These are phyloP conservation scores for Podospora tetraspora DNA, from an alignment of 495 filamentous ascomycete genomes.

Conservation along the genomic window DNA sequence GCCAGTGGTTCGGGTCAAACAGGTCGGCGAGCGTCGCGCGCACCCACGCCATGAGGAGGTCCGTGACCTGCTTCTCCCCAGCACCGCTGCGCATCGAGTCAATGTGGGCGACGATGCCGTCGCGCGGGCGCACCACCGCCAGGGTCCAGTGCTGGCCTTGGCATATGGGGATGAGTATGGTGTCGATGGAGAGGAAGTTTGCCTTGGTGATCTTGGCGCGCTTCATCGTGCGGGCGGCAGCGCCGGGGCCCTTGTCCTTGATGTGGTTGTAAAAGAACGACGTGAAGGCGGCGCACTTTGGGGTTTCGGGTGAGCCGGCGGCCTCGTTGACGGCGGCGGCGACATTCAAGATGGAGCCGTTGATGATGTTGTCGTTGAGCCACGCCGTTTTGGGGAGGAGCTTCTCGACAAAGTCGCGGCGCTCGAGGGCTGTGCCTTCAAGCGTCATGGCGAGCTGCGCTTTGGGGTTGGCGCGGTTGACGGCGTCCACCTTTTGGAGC, in stretches of 20 bases:
- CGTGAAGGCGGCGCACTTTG: constrained; percentile 64
- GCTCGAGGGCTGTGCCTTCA: constrained; percentile 52
- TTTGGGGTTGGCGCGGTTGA: constrained; percentile 7
- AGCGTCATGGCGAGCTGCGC: constrained; percentile 38
- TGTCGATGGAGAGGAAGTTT: constrained; percentile 41
- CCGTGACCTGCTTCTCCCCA: constrained; percentile 15
- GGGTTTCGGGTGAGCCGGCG: constrained; percentile 44
- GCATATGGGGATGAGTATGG: constrained; percentile 45
- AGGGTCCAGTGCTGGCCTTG: constrained; percentile 56
- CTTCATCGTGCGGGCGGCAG: constrained; percentile 28
- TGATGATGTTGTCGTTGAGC: constrained; percentile 83
- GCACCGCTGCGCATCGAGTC: constrained; percentile 56
- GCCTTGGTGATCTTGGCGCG: constrained; percentile 28
- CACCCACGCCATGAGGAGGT: constrained; percentile 48
- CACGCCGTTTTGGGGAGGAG: constrained; percentile 52
- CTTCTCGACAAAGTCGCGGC: constrained; percentile 55
- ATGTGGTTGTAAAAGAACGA: constrained; percentile 66
- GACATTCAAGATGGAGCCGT: constrained; percentile 57
- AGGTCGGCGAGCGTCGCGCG: constrained; percentile 49
- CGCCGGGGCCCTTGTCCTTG: constrained; percentile 42
- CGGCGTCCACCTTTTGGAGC: constrained; percentile 12
- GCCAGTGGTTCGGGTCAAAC: constrained; percentile 62
- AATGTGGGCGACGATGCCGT: constrained; percentile 63
- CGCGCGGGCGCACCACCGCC: constrained; percentile 60
- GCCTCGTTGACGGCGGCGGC: constrained; percentile 54